phyloP scores from a whole-genome alignment of 176 grass and related monocot species.

The Carex pumila region DNA sequence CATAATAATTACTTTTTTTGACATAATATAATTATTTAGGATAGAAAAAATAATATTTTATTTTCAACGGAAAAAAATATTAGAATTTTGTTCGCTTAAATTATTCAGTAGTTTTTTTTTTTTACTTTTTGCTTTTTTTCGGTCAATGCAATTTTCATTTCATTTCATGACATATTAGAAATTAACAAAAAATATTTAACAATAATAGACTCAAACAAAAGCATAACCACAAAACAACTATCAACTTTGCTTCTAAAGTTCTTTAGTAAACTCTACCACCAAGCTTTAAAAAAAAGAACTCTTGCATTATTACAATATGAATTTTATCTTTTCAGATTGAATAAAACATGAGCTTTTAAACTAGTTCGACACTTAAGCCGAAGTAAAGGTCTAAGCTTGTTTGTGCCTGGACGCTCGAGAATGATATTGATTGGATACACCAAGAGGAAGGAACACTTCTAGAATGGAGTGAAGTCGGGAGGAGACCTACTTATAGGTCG shows the following conservation, averaged over 20 bases:
- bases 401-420: neutral
- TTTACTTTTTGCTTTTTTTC: neutral
- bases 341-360: too few species aligned
- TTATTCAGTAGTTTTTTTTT: neutral
- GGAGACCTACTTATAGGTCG: neutral
- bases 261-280: too few species aligned
- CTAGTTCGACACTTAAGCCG: too few species aligned
- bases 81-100: neutral
- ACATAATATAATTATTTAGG: neutral
- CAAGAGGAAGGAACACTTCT: neutral
- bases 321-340: too few species aligned
- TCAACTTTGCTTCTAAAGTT: too few species aligned
- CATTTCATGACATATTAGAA: neutral
- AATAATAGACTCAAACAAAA: too few species aligned
- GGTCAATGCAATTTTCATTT: neutral
- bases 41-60: neutral
- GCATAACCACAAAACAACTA: too few species aligned
- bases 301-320: too few species aligned
- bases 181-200: neutral
- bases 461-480: neutral
- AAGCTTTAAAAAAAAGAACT: too few species aligned
- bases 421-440: too few species aligned
- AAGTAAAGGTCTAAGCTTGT: too few species aligned
- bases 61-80: neutral
- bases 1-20: neutral